Conservation (phyloP, 495 filamentous ascomycete species). For the Paragyromitra xinjiangensis region DNA sequence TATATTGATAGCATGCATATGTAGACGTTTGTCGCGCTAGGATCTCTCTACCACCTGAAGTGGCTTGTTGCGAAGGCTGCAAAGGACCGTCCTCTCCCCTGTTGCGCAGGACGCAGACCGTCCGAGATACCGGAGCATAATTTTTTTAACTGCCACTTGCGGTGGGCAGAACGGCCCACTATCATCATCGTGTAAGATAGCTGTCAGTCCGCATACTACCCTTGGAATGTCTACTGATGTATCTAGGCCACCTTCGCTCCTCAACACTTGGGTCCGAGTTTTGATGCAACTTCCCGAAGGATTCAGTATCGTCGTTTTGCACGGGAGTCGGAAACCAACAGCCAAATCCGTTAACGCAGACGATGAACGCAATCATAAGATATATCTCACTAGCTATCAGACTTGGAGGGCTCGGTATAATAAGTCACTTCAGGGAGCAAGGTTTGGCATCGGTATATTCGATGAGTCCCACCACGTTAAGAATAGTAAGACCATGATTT, state of each 20-base stretch:
- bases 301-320: background rate
- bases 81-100: background rate
- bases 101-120: background rate
- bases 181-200: background rate
- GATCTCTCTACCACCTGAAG: background rate
- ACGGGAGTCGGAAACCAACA: background rate
- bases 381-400: slow-evolving; percentile 4
- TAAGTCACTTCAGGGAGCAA: background rate
- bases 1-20: background rate
- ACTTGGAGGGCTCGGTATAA: background rate
- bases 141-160: background rate
- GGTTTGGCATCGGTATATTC: slow-evolving; percentile 9
- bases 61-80: background rate
- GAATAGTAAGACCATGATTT: background rate
- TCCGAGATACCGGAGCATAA: background rate
- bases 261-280: slow-evolving; percentile 4
- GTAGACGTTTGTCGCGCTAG: background rate
- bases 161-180: background rate
- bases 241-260: background rate
- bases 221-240: background rate
- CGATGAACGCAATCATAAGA: background rate
- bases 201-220: background rate
- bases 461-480: slow-evolving; percentile 7
- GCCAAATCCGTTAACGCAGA: background rate
- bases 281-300: background rate